Evolutionary conservation across 805 yeast genomes (phyloP), one percentile per base, ranked within the genome.

Genomic region (Schwanniomyces occidentalis): DNA sequence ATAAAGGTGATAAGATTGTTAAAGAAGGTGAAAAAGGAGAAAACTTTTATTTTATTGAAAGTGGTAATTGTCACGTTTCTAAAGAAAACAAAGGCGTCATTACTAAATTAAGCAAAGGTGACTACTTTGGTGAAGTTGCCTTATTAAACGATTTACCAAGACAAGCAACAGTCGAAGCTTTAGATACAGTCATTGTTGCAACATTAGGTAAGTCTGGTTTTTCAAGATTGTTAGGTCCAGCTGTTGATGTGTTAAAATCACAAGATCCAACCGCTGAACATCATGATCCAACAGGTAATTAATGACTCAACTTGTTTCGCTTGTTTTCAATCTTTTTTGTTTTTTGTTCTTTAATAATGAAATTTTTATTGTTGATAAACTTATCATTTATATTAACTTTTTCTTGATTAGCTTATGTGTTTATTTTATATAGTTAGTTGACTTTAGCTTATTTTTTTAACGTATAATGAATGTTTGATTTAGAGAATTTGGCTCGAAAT

Each of bases 81-180:
- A 85, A 79, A 52, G 61, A 69, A 27, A 78, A 71, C 24, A 73
- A 73, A 28, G 90, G 90, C 16, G 71, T 73, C 27, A 71, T 89
- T 21, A 75, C 72, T 15, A 67, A 67, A 10, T 70, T 88, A 40
- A 63, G 73, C 29, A 80, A 84, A 52, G 97, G 97, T 44, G 95
- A 85, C 58, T 93, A 93, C 65, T 93, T 93, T 61, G 99, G 99
- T 46, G 99, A 93, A 65, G 80, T 93, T 44, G 98, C 99, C 3
- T 70, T 93, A 49, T 72, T 93, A 49, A 85, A 90, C 52, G 96
- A 93, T 56, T 69, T 80, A 39, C 98, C 98, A 42, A 80, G 99
- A 63, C 93, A 86, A 56, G 99, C 99, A 20, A 84, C 96, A 4
- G 93, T 93, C 24, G 78, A 73, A 33, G 96, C 96, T 1, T 67